A percentile compares a stretch with the other conserved stretches of the same genome.
Conservation (phyloP, 352 stramenopile genomes). For the Phytophthora kernoviae region DNA sequence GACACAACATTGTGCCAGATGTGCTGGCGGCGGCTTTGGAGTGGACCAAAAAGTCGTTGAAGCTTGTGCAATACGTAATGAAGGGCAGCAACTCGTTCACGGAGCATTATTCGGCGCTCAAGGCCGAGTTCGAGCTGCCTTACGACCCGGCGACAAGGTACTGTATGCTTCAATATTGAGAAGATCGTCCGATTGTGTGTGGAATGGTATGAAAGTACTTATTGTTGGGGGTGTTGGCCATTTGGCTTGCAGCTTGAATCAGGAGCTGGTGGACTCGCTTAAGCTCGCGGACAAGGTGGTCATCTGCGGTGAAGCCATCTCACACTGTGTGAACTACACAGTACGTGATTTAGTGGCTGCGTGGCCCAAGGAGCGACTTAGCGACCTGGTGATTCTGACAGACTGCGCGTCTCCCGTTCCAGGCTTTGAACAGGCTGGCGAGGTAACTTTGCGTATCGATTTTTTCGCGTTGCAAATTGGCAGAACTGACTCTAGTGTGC, state of each 20-base stretch:
- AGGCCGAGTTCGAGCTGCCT: conserved; percentile 92
- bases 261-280: conserved; percentile 85
- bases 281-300: conserved; percentile 86
- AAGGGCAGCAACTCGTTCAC: conserved; percentile 96
- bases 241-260: conserved; percentile 76
- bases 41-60: conserved; percentile 77
- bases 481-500: conserved; percentile 8
- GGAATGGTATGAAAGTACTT: neutral
- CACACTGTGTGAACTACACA: conserved; percentile 98
- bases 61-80: conserved; percentile 86
- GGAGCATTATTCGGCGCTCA: conserved; percentile 96
- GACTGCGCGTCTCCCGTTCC: conserved; percentile 77
- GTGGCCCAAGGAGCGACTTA: conserved; percentile 76
- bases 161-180: neutral
- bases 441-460: conserved; percentile 38
- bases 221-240: conserved; percentile 2
- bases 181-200: conserved; percentile 10
- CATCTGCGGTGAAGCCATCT: conserved; percentile 94
- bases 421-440: conserved; percentile 68
- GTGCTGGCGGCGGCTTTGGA: conserved; percentile 86
- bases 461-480: neutral
- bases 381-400: conserved; percentile 77
- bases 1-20: conserved; percentile 88
- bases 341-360: conserved; percentile 89
- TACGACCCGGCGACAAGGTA: conserved; percentile 72